Evolutionary conservation across 2,329 filamentous ascomycete species (phyloP).

Genomic region (Clathrospora elynae): DNA sequence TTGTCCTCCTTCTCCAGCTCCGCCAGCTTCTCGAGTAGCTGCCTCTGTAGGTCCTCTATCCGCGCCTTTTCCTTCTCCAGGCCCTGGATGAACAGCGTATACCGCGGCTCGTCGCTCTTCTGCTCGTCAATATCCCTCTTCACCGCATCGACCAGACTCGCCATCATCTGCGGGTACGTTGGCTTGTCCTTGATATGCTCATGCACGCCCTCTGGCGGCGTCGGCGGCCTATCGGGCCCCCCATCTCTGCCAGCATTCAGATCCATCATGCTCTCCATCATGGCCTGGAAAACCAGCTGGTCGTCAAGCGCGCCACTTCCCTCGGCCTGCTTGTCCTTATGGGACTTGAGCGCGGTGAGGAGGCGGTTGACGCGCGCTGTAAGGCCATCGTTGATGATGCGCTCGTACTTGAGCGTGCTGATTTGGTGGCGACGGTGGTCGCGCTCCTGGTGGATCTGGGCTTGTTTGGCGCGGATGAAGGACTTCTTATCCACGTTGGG

Average conservation of each 20-base stretch:
- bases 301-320: conserved; percentile 57
- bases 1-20: conserved; percentile 84
- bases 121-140: conserved; percentile 79
- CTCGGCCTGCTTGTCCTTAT: conserved; percentile 59
- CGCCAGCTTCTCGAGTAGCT: conserved; percentile 74
- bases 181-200: conserved; percentile 74
- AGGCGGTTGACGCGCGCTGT: conserved; percentile 81
- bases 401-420: conserved; percentile 88
- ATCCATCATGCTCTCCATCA: conserved; percentile 79
- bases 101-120: conserved; percentile 69
- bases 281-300: conserved; percentile 83
- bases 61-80: conserved; percentile 77
- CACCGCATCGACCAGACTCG: conserved; percentile 90
- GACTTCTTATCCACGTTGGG: conserved; percentile 98
- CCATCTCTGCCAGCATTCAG: conserved; percentile 54
- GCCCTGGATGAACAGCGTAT: conserved; percentile 77
- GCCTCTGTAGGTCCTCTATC: conserved; percentile 75
- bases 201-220: conserved; percentile 80
- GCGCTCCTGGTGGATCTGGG: conserved; percentile 92
- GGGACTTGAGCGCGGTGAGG: conserved; percentile 73
- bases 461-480: conserved; percentile 97
- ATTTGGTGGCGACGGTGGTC: conserved; percentile 86
- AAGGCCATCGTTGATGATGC: conserved; percentile 88
- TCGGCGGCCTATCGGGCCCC: conserved; percentile 63
- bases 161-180: conserved; percentile 97